These are phyloP conservation scores for Claviceps spartinae DNA, from an alignment of 2,329 filamentous ascomycete species.

Conservation along the genomic window DNA sequence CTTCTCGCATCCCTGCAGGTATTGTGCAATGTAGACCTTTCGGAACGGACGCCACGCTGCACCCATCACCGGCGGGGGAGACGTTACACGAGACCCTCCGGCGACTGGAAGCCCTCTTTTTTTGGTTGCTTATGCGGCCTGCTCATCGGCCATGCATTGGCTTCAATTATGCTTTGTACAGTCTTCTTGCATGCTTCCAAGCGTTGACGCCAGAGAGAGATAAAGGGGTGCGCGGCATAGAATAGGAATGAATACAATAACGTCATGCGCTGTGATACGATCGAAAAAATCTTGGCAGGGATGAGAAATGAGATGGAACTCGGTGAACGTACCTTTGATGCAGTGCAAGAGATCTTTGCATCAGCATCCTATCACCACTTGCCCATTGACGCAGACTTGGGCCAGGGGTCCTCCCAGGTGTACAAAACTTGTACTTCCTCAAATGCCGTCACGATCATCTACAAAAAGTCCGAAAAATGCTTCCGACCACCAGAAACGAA, in stretches of 20 bases:
- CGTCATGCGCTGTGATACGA: not conserved
- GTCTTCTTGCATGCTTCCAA: not conserved
- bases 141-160: not conserved
- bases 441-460: not conserved
- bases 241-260: not conserved
- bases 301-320: conserved; percentile 1
- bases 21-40: conserved; percentile 6
- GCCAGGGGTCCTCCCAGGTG: not conserved
- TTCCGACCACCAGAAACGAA: not conserved
- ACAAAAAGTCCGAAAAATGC: not conserved
- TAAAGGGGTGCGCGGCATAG: not conserved
- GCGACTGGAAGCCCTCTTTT: conserved; percentile 1
- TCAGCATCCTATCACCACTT: not conserved
- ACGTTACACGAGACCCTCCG: conserved; percentile 9
- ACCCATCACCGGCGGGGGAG: conserved; percentile 9
- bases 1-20: conserved; percentile 9
- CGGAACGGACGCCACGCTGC: conserved; percentile 14
- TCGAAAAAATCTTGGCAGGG: conserved; percentile 1
- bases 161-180: not conserved
- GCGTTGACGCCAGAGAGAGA: not conserved
- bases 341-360: conserved; percentile 1
- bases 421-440: not conserved
- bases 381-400: not conserved
- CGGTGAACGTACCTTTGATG: conserved; percentile 4
- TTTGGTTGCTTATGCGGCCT: not conserved